Evolutionary conservation across 345 rosid species (phyloP).

Genomic region (Pistacia atlantica): DNA sequence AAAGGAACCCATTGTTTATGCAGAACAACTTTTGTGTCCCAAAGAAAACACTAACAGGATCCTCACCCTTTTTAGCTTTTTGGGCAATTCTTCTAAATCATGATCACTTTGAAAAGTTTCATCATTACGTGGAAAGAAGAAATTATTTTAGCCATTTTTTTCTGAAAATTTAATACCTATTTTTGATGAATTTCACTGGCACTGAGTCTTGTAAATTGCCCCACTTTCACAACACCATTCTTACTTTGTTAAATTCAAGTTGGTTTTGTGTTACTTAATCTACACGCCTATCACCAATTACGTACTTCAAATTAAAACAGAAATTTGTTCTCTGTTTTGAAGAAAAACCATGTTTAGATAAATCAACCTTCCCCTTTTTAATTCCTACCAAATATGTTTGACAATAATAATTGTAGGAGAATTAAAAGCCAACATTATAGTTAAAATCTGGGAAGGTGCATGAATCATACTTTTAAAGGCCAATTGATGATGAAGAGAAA

Average conservation of each 20-base stretch:
- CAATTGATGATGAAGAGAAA: too few species aligned
- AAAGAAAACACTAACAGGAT: slow-evolving; percentile 11
- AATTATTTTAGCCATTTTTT: slow-evolving; percentile 15
- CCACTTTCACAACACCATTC: not conserved
- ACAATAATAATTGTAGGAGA: not conserved
- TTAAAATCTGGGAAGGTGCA: too few species aligned
- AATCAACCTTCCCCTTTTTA: too few species aligned
- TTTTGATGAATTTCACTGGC: slow-evolving; percentile 27
- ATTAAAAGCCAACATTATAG: not conserved
- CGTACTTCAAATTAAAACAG: too few species aligned
- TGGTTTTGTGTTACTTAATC: not conserved
- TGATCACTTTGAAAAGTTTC: slow-evolving; percentile 47
- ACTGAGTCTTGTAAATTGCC: slow-evolving; percentile 15
- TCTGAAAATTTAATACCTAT: slow-evolving; percentile 23
- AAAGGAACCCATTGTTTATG: not conserved
- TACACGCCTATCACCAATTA: slow-evolving; percentile 26
- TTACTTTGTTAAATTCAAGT: too few species aligned
- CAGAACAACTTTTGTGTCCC: slow-evolving; percentile 14
- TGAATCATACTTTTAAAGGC: too few species aligned
- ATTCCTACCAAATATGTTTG: too few species aligned
- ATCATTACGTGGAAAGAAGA: slow-evolving; percentile 43
- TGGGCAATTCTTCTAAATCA: slow-evolving; percentile 43
- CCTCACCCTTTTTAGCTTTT: slow-evolving; percentile 17
- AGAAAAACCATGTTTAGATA: not conserved
- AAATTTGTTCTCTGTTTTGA: not conserved